Evolutionary conservation across 2,329 filamentous ascomycete genomes (phyloP), one percentile per base, ranked within the genome.

Genomic region (Cercospora nicotianae): DNA sequence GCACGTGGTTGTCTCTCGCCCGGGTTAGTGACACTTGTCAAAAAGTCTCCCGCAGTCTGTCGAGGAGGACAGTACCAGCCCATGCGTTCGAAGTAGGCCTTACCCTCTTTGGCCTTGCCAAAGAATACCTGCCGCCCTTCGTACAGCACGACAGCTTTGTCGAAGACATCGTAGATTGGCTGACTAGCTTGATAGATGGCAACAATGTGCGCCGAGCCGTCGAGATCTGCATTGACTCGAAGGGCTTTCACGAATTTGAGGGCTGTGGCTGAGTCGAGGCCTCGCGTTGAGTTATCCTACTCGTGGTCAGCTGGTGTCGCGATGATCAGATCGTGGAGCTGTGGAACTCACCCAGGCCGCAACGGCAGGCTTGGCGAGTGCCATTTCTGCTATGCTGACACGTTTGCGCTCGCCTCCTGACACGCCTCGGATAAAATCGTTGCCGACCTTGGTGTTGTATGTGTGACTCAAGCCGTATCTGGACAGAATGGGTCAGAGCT

Each of bases 71-170:
- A 92, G 36, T 85, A 76, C 84, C 87, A 94, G 42, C 91, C 91
- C 78, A 90, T 87, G 12, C 85, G 80, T 72, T 88, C 86, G 69
- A 94, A 93, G 77, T 87, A 93, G 0, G 77, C 77, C 73, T 85
- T 88, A 0, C 91, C 91, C 1, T 82, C 77, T 5, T 74, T 76
- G 0, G 87, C 86, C 0, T 86, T 85, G 0, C 91, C 92, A 70
- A 89, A 93, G 80, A 88, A 94, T 68, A 94, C 93, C 75, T 94
- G 87, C 0, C 89, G 85, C 0, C 91, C 92, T 75, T 93, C 89
- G 74, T 94, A 93, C 0, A 94, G 81, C 0, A 94, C 89, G 0
- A 88, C 84, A 0, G 86, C 87, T 76, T 93, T 93, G 80, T 94
- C 90, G 73, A 94, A 94, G 16, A 88, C 79, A 64, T 89, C 85